Percentiles rank a stretch among this genome's conserved stretches.
Conservation (phyloP, 2,329 filamentous ascomycete genomes). For the Venturia pyrina region DNA sequence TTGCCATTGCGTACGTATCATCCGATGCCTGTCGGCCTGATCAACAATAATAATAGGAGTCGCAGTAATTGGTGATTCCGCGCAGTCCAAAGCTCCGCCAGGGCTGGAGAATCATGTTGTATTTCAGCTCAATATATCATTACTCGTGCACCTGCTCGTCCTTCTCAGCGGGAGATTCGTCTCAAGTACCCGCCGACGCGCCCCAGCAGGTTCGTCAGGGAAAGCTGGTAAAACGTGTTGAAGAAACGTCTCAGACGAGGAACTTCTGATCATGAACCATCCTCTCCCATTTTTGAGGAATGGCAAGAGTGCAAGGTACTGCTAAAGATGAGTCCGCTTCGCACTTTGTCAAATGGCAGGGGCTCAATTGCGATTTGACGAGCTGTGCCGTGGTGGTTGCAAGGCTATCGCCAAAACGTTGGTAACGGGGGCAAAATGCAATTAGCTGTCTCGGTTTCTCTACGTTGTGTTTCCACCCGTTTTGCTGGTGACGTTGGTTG, state of each 20-base stretch:
- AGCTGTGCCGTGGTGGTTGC: conserved; percentile 1
- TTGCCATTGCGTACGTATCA: background rate
- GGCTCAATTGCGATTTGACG: background rate
- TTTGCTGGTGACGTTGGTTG: too few species aligned
- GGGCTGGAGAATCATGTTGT: background rate
- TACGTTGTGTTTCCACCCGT: background rate
- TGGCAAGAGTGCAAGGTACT: background rate
- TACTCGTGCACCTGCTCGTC: background rate
- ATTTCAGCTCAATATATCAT: background rate
- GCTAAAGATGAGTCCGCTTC: background rate
- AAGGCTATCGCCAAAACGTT: background rate
- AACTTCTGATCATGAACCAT: background rate
- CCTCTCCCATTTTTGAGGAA: too few species aligned
- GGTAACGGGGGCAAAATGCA: background rate
- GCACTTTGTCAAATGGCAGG: background rate
- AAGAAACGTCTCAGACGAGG: background rate
- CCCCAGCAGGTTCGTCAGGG: background rate
- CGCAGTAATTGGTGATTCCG: background rate
- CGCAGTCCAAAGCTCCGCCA: background rate
- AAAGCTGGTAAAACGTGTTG: background rate
- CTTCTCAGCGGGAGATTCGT: background rate
- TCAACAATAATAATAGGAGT: background rate
- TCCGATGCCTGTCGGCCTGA: background rate
- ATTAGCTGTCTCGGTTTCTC: background rate
- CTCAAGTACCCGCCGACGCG: background rate